A percentile compares a stretch with the other conserved stretches of the same genome.
Conservation (phyloP, 208 protist species). For the Wallacemonas rigidus region DNA sequence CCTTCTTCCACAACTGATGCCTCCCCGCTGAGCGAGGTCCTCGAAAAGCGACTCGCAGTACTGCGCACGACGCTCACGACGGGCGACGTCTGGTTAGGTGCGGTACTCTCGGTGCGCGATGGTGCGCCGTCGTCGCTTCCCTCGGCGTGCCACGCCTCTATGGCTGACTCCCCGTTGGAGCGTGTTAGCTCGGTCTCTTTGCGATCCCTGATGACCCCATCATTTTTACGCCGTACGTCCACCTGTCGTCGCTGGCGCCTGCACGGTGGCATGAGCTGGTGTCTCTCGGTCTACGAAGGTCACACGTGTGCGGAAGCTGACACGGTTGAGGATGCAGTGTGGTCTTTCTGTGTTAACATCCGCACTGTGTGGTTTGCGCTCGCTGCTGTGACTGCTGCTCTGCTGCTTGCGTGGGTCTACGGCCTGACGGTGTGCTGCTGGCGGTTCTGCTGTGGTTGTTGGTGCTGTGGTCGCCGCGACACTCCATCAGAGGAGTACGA, state of each 20-base stretch:
- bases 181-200: not conserved
- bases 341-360: constrained; percentile 15
- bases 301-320: constrained; percentile 2
- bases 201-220: constrained; percentile 3
- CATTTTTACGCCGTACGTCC: not conserved
- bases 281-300: constrained; percentile 12
- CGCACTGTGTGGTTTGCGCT: constrained; percentile 11
- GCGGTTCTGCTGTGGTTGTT: not conserved
- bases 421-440: constrained; percentile 6
- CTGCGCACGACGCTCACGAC: not conserved
- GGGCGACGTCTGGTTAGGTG: constrained; percentile 4
- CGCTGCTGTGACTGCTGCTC: not conserved
- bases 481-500: not conserved
- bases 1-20: not conserved
- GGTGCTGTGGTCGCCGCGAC: not conserved
- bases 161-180: constrained; percentile 9
- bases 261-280: constrained; percentile 18
- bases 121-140: constrained; percentile 2
- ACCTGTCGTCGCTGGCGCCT: constrained; percentile 9
- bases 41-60: not conserved
- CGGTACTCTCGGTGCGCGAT: not conserved
- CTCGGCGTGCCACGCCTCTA: constrained; percentile 5
- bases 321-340: constrained; percentile 6
- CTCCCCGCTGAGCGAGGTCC: not conserved
- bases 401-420: constrained; percentile 5